These are phyloP conservation scores for Boechera retrofracta DNA, from an alignment of 345 rosid genomes.

Conservation along the genomic window DNA sequence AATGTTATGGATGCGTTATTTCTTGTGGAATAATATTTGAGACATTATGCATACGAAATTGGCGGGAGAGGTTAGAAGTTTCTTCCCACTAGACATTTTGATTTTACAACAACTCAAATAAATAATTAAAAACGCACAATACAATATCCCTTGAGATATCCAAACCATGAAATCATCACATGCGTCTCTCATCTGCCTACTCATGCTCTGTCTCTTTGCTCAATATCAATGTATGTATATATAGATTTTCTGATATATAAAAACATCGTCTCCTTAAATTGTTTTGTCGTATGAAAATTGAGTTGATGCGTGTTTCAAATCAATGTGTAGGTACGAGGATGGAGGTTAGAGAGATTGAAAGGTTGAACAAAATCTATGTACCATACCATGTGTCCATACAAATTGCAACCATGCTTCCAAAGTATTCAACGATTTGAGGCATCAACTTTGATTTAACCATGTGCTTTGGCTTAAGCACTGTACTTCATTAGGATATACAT, in stretches of 20 bases:
- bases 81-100: too few species aligned
- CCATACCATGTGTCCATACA: not conserved
- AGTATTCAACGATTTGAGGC: not conserved
- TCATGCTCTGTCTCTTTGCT: slow-evolving; percentile 6
- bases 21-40: too few species aligned
- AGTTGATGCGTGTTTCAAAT: not conserved
- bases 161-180: slow-evolving; percentile 18
- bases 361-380: not conserved
- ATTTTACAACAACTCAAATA: not conserved
- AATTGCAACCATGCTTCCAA: not conserved
- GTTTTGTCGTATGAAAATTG: not conserved
- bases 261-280: not conserved
- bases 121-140: too few species aligned
- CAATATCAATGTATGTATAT: not conserved
- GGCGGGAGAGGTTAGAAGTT: too few species aligned
- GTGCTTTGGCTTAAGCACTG: not conserved
- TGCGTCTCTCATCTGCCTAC: not conserved
- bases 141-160: too few species aligned
- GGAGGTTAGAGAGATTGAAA: not conserved
- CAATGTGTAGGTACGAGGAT: not conserved
- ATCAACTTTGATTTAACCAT: not conserved
- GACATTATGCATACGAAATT: too few species aligned
- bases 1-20: too few species aligned
- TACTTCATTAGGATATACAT: not conserved
- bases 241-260: too few species aligned